Evolutionary conservation across 352 stramenopile genomes (phyloP).

Genomic region (Phytophthora idaei): DNA sequence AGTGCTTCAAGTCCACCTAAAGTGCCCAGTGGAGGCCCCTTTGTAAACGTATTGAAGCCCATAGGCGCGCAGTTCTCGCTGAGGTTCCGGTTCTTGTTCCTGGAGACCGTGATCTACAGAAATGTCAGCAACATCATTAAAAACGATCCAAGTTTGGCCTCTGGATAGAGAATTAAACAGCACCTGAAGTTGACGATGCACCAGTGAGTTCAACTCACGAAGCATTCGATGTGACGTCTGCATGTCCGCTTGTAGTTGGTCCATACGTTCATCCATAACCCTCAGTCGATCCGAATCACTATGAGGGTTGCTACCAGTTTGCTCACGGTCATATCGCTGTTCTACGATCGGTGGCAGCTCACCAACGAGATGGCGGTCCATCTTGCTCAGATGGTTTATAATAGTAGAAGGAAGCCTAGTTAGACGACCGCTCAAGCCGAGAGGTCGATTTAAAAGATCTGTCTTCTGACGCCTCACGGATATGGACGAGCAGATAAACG

Average conservation of each 20-base stretch:
- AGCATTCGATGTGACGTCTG: constrained; percentile 57
- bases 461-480: constrained; percentile 8
- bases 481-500: constrained; percentile 22
- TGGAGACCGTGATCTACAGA: constrained; percentile 29
- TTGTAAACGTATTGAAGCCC: constrained; percentile 22
- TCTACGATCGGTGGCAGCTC: constrained; percentile 23
- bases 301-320: not conserved
- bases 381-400: not conserved
- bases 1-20: constrained; percentile 26
- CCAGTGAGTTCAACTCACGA: constrained; percentile 43
- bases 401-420: not conserved
- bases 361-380: constrained; percentile 11
- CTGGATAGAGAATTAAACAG: not conserved
- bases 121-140: not conserved
- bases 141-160: not conserved
- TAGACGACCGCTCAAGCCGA: constrained; percentile 12
- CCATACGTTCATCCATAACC: constrained; percentile 48
- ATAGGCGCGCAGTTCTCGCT: constrained; percentile 40
- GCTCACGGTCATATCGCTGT: constrained; percentile 1
- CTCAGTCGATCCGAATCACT: constrained; percentile 8
- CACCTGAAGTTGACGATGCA: constrained; percentile 63
- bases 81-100: constrained; percentile 41
- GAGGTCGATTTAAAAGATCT: constrained; percentile 22
- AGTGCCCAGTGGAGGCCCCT: constrained; percentile 4
- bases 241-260: constrained; percentile 49